Percentiles rank a stretch among this genome's conserved stretches.
Evolutionary conservation across 1,284 basidiomycete species (phyloP).

Genomic region (Puccinia hordei): DNA sequence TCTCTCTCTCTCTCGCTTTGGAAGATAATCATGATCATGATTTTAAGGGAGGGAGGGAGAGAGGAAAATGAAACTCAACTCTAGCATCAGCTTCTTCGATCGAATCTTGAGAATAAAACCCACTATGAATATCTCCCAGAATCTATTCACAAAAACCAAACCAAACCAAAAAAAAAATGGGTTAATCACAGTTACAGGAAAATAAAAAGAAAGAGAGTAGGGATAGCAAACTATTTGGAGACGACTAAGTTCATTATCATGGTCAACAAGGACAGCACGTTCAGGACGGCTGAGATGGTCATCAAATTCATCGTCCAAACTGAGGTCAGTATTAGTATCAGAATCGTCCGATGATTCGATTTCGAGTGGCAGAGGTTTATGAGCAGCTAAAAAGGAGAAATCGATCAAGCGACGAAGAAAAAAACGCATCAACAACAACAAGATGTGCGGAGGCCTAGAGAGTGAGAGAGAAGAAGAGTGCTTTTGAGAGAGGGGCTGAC

Average conservation of each 20-base stretch:
- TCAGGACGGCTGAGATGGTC: conserved; percentile 61
- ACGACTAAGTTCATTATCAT: conserved; percentile 80
- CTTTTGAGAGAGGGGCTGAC: too few relatives aligned
- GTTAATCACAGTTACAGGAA: too few relatives aligned
- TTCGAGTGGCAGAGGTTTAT: conserved; percentile 1
- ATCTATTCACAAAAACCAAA: conserved; percentile 64
- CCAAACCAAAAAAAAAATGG: background rate
- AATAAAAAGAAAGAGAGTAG: conserved; percentile 24
- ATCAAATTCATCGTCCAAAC: conserved; percentile 52
- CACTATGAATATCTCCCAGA: conserved; percentile 72
- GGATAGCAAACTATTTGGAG: conserved; percentile 68
- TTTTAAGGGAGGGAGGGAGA: conserved; percentile 54
- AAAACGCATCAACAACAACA: too few relatives aligned
- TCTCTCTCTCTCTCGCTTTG: conserved; percentile 34
- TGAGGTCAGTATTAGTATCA: conserved; percentile 49
- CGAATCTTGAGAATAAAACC: conserved; percentile 62
- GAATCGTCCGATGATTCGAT: conserved; percentile 49
- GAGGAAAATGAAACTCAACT: conserved; percentile 30
- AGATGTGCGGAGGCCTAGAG: background rate
- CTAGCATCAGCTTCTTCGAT: conserved; percentile 48
- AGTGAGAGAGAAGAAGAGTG: background rate
- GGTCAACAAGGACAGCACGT: conserved; percentile 76
- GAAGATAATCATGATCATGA: conserved; percentile 40
- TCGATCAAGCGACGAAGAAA: too few relatives aligned
- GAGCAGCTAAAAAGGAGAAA: too few relatives aligned